Evolutionary conservation across 805 yeast genomes (phyloP).

Genomic region (Kuraishia piskuri): DNA sequence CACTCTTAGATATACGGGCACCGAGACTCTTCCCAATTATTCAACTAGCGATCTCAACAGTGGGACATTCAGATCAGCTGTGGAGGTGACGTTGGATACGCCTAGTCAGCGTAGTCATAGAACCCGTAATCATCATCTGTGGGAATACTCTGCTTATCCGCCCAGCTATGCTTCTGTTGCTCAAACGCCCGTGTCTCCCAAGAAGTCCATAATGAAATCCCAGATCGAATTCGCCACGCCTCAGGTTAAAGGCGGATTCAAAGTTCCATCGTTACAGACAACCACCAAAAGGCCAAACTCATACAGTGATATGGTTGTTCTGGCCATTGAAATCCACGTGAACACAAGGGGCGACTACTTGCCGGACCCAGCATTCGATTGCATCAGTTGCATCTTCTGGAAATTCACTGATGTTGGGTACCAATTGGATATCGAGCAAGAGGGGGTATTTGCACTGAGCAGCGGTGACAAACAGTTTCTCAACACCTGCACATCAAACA

Average conservation of each 20-base stretch:
- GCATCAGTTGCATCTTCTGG: slow-evolving; percentile 57
- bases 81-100: slow-evolving; percentile 7
- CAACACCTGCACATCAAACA: slow-evolving; percentile 8
- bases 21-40: not conserved
- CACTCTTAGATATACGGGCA: slow-evolving; percentile 18
- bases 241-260: slow-evolving; percentile 27
- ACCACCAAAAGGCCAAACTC: slow-evolving; percentile 23
- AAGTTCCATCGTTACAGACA: slow-evolving; percentile 24
- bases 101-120: slow-evolving; percentile 1
- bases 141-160: not conserved
- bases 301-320: slow-evolving; percentile 41
- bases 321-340: slow-evolving; percentile 63
- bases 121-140: not conserved
- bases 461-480: slow-evolving; percentile 4
- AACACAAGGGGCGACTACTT: slow-evolving; percentile 35
- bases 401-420: slow-evolving; percentile 35
- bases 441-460: slow-evolving; percentile 26
- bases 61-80: not conserved
- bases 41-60: not conserved
- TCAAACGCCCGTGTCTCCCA: not conserved
- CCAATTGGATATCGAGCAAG: slow-evolving; percentile 23
- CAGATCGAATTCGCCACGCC: slow-evolving; percentile 45
- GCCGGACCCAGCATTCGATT: slow-evolving; percentile 65
- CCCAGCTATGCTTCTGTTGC: not conserved
- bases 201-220: slow-evolving; percentile 21